These are phyloP conservation scores for Annulohypoxylon nitens DNA, from an alignment of 495 filamentous ascomycete species.

Conservation along the genomic window DNA sequence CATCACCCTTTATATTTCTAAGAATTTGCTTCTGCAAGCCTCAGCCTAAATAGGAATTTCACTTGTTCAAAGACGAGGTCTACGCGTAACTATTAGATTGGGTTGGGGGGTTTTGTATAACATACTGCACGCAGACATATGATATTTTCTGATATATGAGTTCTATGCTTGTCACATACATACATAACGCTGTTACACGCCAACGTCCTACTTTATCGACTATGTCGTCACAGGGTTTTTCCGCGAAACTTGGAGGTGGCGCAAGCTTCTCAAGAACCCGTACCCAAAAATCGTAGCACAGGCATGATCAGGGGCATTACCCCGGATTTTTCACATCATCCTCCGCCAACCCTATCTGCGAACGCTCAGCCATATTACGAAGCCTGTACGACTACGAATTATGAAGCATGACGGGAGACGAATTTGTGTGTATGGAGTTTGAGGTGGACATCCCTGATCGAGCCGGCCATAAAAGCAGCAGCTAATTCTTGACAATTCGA, in stretches of 20 bases:
- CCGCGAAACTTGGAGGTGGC: slow-evolving; percentile 39
- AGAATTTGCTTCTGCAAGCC: slow-evolving; percentile 45
- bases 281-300: slow-evolving; percentile 41
- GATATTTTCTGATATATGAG: slow-evolving; percentile 8
- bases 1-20: slow-evolving; percentile 37
- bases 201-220: slow-evolving; percentile 9
- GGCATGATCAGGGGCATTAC: slow-evolving; percentile 40
- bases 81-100: slow-evolving; percentile 5
- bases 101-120: slow-evolving; percentile 17
- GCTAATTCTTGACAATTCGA: slow-evolving; percentile 10
- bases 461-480: slow-evolving; percentile 30
- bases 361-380: slow-evolving; percentile 22
- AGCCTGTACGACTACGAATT: slow-evolving; percentile 11
- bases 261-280: slow-evolving; percentile 40
- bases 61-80: slow-evolving; percentile 23
- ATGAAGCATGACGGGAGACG: background rate
- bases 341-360: slow-evolving; percentile 16
- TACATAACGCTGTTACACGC: slow-evolving; percentile 5
- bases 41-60: slow-evolving; percentile 52
- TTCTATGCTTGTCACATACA: slow-evolving; percentile 16
- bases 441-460: slow-evolving; percentile 2
- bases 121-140: slow-evolving; percentile 7
- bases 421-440: background rate
- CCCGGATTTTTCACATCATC: slow-evolving; percentile 39
- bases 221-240: slow-evolving; percentile 31